Conservation (phyloP, 768 basidiomycete genomes). For the Boletus huronensis region DNA sequence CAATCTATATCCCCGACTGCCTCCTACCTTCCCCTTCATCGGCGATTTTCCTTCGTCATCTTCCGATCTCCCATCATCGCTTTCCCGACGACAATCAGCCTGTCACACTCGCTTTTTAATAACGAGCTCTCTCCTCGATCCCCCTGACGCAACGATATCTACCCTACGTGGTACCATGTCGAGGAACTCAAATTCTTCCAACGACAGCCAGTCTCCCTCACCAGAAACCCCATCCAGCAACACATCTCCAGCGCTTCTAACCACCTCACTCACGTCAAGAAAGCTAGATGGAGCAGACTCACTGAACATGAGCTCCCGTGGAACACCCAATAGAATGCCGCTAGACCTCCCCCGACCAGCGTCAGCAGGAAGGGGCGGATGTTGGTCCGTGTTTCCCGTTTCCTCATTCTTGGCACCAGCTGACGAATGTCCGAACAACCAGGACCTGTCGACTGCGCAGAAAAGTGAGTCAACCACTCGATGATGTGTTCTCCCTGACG, state of each 20-base stretch:
- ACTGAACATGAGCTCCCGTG: slow-evolving; percentile 23
- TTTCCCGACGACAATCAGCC: slow-evolving; percentile 19
- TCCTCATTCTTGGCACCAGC: not conserved
- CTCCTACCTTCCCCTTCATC: slow-evolving; percentile 16
- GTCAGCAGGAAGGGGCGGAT: slow-evolving; percentile 67
- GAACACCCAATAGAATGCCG: slow-evolving; percentile 46
- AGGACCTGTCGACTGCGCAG: slow-evolving; percentile 84
- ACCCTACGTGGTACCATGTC: slow-evolving; percentile 39
- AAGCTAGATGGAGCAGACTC: slow-evolving; percentile 34
- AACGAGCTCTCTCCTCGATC: slow-evolving; percentile 22
- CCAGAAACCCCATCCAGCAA: slow-evolving; percentile 42
- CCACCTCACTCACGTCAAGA: slow-evolving; percentile 35
- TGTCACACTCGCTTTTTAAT: slow-evolving; percentile 21
- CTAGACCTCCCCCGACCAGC: slow-evolving; percentile 51
- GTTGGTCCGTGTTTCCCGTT: slow-evolving; percentile 54
- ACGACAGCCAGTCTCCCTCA: slow-evolving; percentile 47
- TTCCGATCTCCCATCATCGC: slow-evolving; percentile 30
- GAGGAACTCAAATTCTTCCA: slow-evolving; percentile 46
- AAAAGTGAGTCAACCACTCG: slow-evolving; percentile 49
- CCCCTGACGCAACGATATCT: slow-evolving; percentile 22
- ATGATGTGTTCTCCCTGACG: not conserved
- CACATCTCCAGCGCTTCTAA: slow-evolving; percentile 43
- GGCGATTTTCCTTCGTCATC: slow-evolving; percentile 27
- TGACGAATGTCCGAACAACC: slow-evolving; percentile 4
- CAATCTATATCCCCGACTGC: slow-evolving; percentile 31